Evolutionary conservation across 495 filamentous ascomycete species (phyloP).

Genomic region (Penicillium canariense): DNA sequence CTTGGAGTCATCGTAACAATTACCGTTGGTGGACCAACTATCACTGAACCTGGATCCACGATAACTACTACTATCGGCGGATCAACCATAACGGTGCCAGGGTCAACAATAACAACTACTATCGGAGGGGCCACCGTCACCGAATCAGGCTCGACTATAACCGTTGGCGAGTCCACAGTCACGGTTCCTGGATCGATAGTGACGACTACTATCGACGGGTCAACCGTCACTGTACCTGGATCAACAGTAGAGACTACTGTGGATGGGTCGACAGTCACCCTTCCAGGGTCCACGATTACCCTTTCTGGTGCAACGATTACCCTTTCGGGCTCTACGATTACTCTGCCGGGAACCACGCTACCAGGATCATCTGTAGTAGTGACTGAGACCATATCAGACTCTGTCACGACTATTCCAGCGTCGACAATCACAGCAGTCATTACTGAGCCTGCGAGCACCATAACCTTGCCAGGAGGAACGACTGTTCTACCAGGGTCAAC

Average conservation of each 20-base stretch:
- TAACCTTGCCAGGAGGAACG: slow-evolving; percentile 9
- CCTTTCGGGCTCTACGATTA: not conserved
- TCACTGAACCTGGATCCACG: not conserved
- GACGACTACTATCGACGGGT: too few relatives aligned
- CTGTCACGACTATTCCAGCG: not conserved
- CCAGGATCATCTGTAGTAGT: not conserved
- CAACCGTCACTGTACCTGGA: not conserved
- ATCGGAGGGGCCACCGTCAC: slow-evolving; percentile 6
- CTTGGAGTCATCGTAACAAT: not conserved
- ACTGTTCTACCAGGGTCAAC: slow-evolving; percentile 8
- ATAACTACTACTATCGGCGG: slow-evolving; percentile 10
- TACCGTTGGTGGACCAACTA: not conserved
- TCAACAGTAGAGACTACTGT: not conserved
- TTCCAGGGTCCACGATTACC: not conserved
- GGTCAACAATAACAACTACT: slow-evolving; percentile 21
- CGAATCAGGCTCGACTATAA: slow-evolving; percentile 14
- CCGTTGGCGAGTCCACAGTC: not conserved
- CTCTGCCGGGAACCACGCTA: not conserved
- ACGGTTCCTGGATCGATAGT: too few relatives aligned
- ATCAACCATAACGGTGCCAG: slow-evolving; percentile 15
- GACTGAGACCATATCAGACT: not conserved
- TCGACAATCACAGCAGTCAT: slow-evolving; percentile 11
- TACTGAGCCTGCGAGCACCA: slow-evolving; percentile 8
- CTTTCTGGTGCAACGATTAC: not conserved
- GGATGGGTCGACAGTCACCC: not conserved